Conservation (phyloP, 31 red algal genomes). For the Odonthalia washingtoniensis region DNA sequence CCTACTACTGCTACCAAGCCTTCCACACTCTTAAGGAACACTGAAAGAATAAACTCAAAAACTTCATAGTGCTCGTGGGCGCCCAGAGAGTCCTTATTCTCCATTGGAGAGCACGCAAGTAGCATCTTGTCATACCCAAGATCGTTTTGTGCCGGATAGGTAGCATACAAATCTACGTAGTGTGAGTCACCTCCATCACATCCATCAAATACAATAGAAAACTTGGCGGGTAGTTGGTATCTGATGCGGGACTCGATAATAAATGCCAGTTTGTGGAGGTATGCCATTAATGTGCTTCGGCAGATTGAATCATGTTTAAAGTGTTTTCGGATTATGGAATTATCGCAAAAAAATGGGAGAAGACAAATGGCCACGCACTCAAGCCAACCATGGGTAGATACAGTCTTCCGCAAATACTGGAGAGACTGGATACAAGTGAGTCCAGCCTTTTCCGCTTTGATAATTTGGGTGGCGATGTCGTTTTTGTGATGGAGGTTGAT, state of each 20-base stretch:
- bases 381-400: too few species aligned
- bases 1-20: slow-evolving; percentile 5
- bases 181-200: background rate
- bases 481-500: too few species aligned
- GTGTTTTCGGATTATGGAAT: background rate
- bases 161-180: background rate
- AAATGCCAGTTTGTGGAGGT: background rate
- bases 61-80: background rate
- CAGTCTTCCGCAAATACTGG: too few species aligned
- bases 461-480: too few species aligned
- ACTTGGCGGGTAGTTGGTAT: background rate
- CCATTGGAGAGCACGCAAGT: slow-evolving; percentile 13
- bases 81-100: background rate
- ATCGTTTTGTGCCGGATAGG: background rate
- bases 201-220: slow-evolving; percentile 18
- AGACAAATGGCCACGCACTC: too few species aligned
- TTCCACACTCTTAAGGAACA: background rate
- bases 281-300: background rate
- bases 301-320: background rate
- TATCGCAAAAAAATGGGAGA: background rate
- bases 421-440: too few species aligned
- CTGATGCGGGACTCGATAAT: background rate
- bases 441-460: too few species aligned
- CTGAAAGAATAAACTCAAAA: background rate
- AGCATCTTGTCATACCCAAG: background rate